A percentile compares a stretch with the other conserved stretches of the same genome.
Conservation (phyloP, 192 early-diverging fungal genomes). For the Coemansia sp. region DNA sequence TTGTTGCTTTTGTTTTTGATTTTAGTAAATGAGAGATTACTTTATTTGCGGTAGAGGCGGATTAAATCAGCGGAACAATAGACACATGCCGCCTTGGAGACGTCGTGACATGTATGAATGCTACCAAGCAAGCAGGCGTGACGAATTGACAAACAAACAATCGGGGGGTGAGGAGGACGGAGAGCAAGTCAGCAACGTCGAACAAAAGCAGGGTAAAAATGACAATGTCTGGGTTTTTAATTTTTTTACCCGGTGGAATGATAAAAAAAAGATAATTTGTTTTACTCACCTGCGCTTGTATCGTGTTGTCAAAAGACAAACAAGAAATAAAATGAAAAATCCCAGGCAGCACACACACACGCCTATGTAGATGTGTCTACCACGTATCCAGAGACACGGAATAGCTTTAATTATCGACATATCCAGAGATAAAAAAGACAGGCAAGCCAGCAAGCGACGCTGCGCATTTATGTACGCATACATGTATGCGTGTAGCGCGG, state of each 20-base stretch:
- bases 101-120: too few relatives aligned
- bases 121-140: not conserved
- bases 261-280: not conserved
- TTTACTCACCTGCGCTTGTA: not conserved
- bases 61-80: not conserved
- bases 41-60: too few relatives aligned
- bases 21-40: too few relatives aligned
- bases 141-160: not conserved
- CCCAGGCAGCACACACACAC: too few relatives aligned
- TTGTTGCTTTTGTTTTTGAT: too few relatives aligned
- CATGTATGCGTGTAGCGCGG: not conserved
- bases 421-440: not conserved
- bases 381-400: too few relatives aligned
- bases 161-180: too few relatives aligned
- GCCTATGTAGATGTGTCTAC: too few relatives aligned
- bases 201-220: not conserved
- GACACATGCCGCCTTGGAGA: too few relatives aligned
- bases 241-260: not conserved
- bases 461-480: not conserved
- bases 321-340: too few relatives aligned
- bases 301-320: not conserved
- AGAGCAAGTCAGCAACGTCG: too few relatives aligned
- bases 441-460: not conserved
- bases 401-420: too few relatives aligned
- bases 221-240: not conserved